Conservation (phyloP, 371 early-diverging fungal species). For the Mortierella sp. region DNA sequence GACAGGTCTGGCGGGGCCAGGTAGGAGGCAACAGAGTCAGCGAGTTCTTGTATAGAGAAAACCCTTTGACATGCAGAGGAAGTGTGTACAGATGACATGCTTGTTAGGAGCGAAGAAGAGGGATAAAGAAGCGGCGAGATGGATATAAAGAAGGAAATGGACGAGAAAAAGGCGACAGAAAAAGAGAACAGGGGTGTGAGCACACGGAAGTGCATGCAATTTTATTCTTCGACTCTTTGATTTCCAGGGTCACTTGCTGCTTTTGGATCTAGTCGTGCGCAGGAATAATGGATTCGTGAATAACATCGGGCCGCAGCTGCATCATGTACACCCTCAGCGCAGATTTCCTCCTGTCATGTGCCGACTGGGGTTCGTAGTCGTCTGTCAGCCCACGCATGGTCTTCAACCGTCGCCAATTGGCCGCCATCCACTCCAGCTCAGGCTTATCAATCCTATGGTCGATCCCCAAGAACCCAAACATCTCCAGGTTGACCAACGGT, state of each 20-base stretch:
- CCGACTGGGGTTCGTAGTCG: background rate
- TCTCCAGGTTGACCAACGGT: background rate
- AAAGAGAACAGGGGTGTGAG: background rate
- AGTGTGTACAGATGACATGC: background rate
- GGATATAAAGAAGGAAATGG: too few species aligned
- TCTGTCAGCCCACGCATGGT: background rate
- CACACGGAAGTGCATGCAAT: background rate
- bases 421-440: background rate
- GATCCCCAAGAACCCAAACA: background rate
- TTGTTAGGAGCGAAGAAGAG: background rate
- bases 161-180: background rate
- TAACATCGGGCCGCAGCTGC: background rate
- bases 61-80: background rate
- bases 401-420: background rate
- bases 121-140: background rate
- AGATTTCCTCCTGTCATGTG: background rate
- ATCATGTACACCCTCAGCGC: background rate
- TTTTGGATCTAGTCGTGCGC: background rate
- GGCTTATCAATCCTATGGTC: conserved; percentile 3
- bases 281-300: background rate
- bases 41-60: background rate
- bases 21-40: background rate
- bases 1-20: background rate
- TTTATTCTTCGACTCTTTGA: background rate
- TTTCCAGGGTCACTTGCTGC: background rate